These are phyloP conservation scores for Chenopodium album DNA, from an alignment of 148 eudicot genomes.

Conservation along the genomic window DNA sequence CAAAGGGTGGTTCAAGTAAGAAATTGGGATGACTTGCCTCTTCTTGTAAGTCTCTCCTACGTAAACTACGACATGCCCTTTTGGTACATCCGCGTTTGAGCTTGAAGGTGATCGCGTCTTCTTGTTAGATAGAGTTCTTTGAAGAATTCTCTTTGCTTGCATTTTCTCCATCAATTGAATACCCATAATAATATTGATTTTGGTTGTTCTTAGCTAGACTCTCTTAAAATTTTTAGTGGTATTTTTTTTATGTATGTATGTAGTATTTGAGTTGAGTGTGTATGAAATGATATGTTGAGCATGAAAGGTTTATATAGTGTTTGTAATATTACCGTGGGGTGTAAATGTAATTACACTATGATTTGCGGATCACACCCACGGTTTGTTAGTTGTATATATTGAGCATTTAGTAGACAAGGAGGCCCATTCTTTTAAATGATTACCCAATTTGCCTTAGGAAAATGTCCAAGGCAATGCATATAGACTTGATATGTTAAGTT, in stretches of 20 bases:
- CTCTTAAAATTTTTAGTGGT: neutral
- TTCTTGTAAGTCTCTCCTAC: slow-evolving; percentile 45
- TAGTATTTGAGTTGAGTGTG: neutral
- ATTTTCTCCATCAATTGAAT: slow-evolving; percentile 28
- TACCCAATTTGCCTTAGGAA: slow-evolving; percentile 15
- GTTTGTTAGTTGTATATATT: slow-evolving; percentile 11
- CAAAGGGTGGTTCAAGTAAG: slow-evolving; percentile 41
- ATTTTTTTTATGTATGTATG: no score
- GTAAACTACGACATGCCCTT: slow-evolving; percentile 54
- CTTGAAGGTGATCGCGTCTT: slow-evolving; percentile 11
- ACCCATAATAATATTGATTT: slow-evolving; percentile 13
- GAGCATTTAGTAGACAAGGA: slow-evolving; percentile 30
- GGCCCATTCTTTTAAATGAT: slow-evolving; percentile 38
- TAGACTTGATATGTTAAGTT: slow-evolving; percentile 25
- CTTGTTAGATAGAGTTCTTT: slow-evolving; percentile 30
- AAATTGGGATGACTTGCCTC: slow-evolving; percentile 46
- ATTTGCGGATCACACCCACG: neutral
- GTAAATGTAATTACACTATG: neutral
- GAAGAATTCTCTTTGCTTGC: slow-evolving; percentile 29
- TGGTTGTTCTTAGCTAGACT: neutral
- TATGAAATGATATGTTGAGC: neutral
- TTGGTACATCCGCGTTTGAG: slow-evolving; percentile 26
- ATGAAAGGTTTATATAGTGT: slow-evolving; percentile 14
- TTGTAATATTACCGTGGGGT: slow-evolving; percentile 11
- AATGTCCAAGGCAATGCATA: slow-evolving; percentile 29